Evolutionary conservation across 768 basidiomycete genomes (phyloP), one percentile per base, ranked within the genome.

Genomic region (Coprinopsis sp.): DNA sequence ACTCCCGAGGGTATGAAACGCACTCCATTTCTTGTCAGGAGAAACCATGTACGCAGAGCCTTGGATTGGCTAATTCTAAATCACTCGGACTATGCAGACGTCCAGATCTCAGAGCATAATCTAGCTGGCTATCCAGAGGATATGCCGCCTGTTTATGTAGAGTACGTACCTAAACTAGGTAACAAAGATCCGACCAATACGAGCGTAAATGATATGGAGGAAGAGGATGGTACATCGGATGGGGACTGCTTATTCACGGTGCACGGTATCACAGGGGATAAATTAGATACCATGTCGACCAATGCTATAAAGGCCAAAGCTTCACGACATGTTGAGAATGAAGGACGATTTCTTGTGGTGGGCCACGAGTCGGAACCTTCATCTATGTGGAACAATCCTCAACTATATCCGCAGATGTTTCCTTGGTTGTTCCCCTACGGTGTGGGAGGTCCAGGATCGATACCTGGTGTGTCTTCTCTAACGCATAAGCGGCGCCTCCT

Each of bases 401-500:
- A 43, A 14, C n/a, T n/a, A n/a, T n/a, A n/a, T n/a, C n/a, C n/a
- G n/a, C n/a, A n/a, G n/a, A n/a, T n/a, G n/a, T n/a, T 43, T 31
- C 41, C 29, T 31, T 43, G 41, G 41, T 31, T 43, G 4, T 43
- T 30, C 14, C 41, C 29, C 3, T 31, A 43, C 23, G 41, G 41
- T 1, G 8, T 43, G 3, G 41, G 41, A 30, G 41, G 41, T n/a
- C n/a, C n/a, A n/a, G n/a, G n/a, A n/a, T n/a, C n/a, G n/a, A n/a
- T n/a, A n/a, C n/a, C n/a, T n/a, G n/a, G n/a, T n/a, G n/a, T n/a
- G n/a, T n/a, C n/a, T n/a, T n/a, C n/a, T n/a, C n/a, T n/a, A n/a
- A n/a, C n/a, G n/a, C 62, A 65, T 37, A 62, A 62, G 18, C 36
- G 44, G 18, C 33, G 54, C 2, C 40, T 65, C 1, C 46, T 72